A percentile compares a stretch with the other conserved stretches of the same genome.
Conservation (phyloP, 73 alveolate genomes). For the Uronychia setigera region DNA sequence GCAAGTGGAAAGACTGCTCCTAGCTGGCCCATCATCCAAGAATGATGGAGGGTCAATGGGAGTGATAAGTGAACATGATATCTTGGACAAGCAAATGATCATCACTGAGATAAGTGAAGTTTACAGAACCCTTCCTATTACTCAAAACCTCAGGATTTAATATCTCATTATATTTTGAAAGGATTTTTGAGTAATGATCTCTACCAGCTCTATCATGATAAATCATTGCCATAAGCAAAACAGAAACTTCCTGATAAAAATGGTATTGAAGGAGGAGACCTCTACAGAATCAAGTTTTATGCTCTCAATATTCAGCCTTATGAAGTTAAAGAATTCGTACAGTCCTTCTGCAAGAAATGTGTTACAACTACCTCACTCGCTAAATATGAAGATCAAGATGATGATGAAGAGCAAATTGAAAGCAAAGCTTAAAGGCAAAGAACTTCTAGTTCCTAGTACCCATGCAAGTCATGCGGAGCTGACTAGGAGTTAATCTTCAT, state of each 20-base stretch:
- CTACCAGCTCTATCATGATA: constrained; percentile 13
- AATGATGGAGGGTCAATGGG: constrained; percentile 12
- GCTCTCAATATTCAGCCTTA: constrained; percentile 33
- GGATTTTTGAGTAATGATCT: constrained; percentile 23
- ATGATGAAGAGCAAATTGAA: neutral
- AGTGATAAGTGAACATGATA: constrained; percentile 13
- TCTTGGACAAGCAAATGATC: constrained; percentile 25
- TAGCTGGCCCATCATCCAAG: constrained; percentile 13
- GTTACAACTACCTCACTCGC: constrained; percentile 8
- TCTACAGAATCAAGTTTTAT: constrained; percentile 35
- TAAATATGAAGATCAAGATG: constrained; percentile 16
- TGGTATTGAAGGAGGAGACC: constrained; percentile 18
- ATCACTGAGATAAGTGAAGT: constrained; percentile 33
- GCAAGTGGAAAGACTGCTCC: constrained; percentile 18
- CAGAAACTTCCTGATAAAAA: neutral
- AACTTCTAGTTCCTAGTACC: neutral
- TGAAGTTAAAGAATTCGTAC: constrained; percentile 39
- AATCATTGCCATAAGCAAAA: constrained; percentile 5
- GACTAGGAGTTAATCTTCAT: constrained; percentile 45
- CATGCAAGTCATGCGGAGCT: constrained; percentile 31
- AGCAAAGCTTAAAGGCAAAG: neutral
- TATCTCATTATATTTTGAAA: too few relatives aligned
- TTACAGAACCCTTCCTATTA: constrained; percentile 6
- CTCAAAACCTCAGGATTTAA: too few relatives aligned
- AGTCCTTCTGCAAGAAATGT: constrained; percentile 34